Base-by-base conservation (phyloP, 1,284 basidiomycete species). In the Rhizopogon hawkerae region DNA sequence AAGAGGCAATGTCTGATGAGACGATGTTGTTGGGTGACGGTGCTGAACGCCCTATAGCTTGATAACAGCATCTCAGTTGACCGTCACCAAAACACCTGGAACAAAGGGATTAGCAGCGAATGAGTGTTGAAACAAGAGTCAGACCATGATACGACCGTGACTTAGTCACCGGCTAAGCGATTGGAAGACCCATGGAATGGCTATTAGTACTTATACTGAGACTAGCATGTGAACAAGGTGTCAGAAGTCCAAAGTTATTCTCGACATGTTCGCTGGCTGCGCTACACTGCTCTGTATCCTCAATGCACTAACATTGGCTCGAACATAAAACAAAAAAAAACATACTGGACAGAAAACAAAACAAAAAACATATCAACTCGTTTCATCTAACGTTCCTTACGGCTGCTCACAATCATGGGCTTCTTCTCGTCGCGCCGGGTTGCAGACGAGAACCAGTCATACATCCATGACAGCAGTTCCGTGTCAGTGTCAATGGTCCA, bases 351-450 rank as follows among this genome's bases (percentile, higher is more conserved):
- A 51, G 21, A 35, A 38, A 35, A 23, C 26, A 26, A 34, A 44
- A 39, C 33, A 41, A 35, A 31, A 46, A 23, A 35, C 38, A 49
- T 21, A 43, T n/a, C 41, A 43, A 43, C 13, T 43, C 24, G 16
- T 42, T 42, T 42, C 26, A 11, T 31, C 14, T 47, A 47, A 47
- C 39, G 29, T 21, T 46, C 46, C 23, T 47, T 45, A 46, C 26
- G 26, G 18, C 14, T 45, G n/a, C 21, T 18, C 6, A 46, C 24
- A 35, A 24, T 23, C 52, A 79, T 80, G 77, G 78, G 78, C 24
- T 77, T 80, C 62, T 80, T 80, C 61, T 75, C 77, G 26, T 75
- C 77, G 29, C 41, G 29, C 57, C 67, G 69, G 59, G 75, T 69
- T 58, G 56, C 67, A 47, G 70, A 72, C 56, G 69, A 70, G 51